Conservation (phyloP, 345 rosid species). For the Garcia nutans region DNA sequence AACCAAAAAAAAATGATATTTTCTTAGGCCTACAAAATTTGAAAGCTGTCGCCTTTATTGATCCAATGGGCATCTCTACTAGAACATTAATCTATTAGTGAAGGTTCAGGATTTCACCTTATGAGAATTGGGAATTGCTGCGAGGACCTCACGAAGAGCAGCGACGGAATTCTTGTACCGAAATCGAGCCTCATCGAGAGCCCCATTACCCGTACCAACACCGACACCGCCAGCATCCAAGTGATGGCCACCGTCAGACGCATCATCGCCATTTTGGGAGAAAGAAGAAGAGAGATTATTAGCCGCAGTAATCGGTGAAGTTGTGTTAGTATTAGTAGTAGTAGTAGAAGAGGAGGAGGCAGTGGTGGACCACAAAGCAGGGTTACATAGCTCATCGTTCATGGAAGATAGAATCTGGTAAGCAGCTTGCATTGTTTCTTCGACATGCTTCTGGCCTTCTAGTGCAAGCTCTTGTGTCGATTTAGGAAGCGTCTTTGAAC, state of each 20-base stretch:
- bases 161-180: slow-evolving; percentile 79
- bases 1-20: no score
- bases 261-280: slow-evolving; percentile 41
- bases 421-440: slow-evolving; percentile 85
- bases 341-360: slow-evolving; percentile 26
- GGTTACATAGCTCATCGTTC: slow-evolving; percentile 96
- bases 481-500: slow-evolving; percentile 21
- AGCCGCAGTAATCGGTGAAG: slow-evolving; percentile 18
- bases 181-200: slow-evolving; percentile 81
- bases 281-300: slow-evolving; percentile 31
- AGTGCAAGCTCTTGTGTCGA: slow-evolving; percentile 81
- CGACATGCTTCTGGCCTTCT: slow-evolving; percentile 84
- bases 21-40: no score
- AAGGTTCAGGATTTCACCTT: slow-evolving; percentile 41
- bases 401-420: slow-evolving; percentile 78
- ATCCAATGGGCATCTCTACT: neutral
- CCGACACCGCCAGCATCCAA: slow-evolving; percentile 45
- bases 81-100: no score
- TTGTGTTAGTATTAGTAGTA: slow-evolving; percentile 12
- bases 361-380: slow-evolving; percentile 70
- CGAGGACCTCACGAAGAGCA: slow-evolving; percentile 79
- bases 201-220: slow-evolving; percentile 59
- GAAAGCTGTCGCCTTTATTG: neutral
- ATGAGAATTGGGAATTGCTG: slow-evolving; percentile 74
- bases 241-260: slow-evolving; percentile 49